Conservation (phyloP, 177 flowering plant genomes). For the Telopea speciosissima region DNA sequence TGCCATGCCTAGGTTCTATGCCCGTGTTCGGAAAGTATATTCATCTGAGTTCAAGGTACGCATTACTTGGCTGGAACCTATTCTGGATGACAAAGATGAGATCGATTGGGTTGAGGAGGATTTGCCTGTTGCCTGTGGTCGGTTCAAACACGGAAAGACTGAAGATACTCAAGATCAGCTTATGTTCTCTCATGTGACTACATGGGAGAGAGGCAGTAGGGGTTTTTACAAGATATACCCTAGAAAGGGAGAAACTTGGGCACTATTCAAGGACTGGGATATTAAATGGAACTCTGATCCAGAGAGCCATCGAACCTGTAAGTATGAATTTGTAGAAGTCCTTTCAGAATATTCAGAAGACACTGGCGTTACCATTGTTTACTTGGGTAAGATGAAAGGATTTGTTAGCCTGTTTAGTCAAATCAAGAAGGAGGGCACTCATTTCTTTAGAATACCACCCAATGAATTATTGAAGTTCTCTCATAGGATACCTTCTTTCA, state of each 20-base stretch:
- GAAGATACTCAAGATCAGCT: constrained; percentile 27
- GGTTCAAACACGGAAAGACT: constrained; percentile 29
- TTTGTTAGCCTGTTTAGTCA: constrained; percentile 40
- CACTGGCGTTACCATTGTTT: constrained; percentile 34
- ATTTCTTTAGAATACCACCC: constrained; percentile 22
- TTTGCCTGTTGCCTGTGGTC: constrained; percentile 64
- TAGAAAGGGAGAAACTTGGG: constrained; percentile 63
- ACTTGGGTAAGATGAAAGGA: constrained; percentile 44
- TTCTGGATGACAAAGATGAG: constrained; percentile 33
- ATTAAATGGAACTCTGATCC: constrained; percentile 26
- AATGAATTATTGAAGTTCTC: constrained; percentile 40
- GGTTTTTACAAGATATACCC: constrained; percentile 32
- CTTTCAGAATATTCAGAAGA: constrained; percentile 37
- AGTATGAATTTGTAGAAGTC: constrained; percentile 51
- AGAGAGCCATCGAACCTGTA: constrained; percentile 18
- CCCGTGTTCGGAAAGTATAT: constrained; percentile 36
- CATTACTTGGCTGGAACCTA: constrained; percentile 68
- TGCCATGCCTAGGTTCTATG: constrained; percentile 91
- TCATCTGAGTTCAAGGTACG: constrained; percentile 38
- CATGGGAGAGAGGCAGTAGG: constrained; percentile 25
- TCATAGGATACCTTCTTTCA: constrained; percentile 45
- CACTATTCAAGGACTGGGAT: constrained; percentile 57
- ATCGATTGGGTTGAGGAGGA: constrained; percentile 28
- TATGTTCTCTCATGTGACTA: constrained; percentile 57
- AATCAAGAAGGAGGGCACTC: constrained; percentile 10